phyloP scores from a whole-genome alignment of 306 rosid species.

The Carpinus viminea region DNA sequence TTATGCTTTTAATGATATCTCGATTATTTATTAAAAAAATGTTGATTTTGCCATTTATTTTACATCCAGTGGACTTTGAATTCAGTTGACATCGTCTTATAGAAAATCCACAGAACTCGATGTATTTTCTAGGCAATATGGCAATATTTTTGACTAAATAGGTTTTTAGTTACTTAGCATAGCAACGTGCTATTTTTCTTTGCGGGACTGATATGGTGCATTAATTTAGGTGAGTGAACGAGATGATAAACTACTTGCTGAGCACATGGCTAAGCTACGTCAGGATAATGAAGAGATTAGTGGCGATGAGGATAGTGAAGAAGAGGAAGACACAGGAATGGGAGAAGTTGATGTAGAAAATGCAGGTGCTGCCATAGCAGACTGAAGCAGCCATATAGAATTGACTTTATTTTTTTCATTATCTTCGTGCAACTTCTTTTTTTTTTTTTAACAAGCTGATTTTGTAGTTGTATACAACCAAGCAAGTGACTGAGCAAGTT shows the following conservation, averaged over 20 bases:
- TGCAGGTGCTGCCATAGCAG: slow-evolving; percentile 56
- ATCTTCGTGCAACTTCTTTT: background rate
- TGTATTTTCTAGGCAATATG: background rate
- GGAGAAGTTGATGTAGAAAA: slow-evolving; percentile 83
- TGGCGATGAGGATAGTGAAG: slow-evolving; percentile 87
- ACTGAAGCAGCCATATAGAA: slow-evolving; percentile 40
- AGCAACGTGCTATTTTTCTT: background rate
- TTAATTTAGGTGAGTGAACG: slow-evolving; percentile 80
- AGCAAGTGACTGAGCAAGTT: background rate
- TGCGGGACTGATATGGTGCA: slow-evolving; percentile 33
- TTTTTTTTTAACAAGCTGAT: background rate
- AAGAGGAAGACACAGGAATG: slow-evolving; percentile 97
- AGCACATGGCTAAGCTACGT: slow-evolving; percentile 82
- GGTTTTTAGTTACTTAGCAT: background rate
- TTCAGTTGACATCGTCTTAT: background rate
- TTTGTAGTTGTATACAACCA: slow-evolving; percentile 39
- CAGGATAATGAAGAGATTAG: slow-evolving; percentile 75
- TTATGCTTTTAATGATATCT: too few species aligned
- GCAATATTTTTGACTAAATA: background rate
- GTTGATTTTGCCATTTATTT: background rate
- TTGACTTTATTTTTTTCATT: slow-evolving; percentile 11
- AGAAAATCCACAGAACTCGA: background rate
- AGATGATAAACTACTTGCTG: slow-evolving; percentile 83
- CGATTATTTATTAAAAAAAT: too few species aligned
- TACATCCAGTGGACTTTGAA: background rate